Evolutionary conservation across 2,329 filamentous ascomycete genomes (phyloP), one percentile per base, ranked within the genome.

Genomic region (Hirsutella thompsonii): DNA sequence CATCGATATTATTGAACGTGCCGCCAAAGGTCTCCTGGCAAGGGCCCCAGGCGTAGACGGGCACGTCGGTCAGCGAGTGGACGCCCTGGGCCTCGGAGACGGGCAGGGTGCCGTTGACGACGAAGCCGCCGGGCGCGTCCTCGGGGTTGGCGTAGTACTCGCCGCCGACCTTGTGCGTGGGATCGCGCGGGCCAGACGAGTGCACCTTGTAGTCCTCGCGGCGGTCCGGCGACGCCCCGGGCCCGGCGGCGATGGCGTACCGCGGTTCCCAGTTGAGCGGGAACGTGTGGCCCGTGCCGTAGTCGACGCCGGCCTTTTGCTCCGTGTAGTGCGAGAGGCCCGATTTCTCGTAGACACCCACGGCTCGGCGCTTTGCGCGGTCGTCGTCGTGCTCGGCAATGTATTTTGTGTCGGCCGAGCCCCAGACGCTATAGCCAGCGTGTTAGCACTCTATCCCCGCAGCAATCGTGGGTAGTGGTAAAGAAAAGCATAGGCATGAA

Each of bases 181-280:
- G 75, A 8, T 59, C 53, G 26, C 86, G 75, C 1, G 83, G 73
- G 0, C 77, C 79, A 16, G 69, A 63, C 58, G 76, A 76, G 64
- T 79, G 78, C 13, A 90, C 77, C 47, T 70, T 70, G 68, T 80
- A 93, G 63, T 83, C 74, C 67, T 93, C 86, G 19, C 83, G 72
- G 52, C 71, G 76, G 58, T 93, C 86, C 0, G 86, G 86, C 54
- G 74, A 72, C 26, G 83, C 83, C 38, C 70, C 75, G 28, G 86
- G 60, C 39, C 86, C 86, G 33, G 78, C 72, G 42, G 83, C 84
- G 39, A 93, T 76, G 43, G 83, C 82, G 63, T 90, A 92, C 26
- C 86, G 75, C 13, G 86, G 86, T 56, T 86, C 81, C 85, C 86
- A 92, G 67, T 86, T 87, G 46, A 74, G 69, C 18, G 86, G 86